Evolutionary conservation across 1,284 basidiomycete genomes (phyloP), one percentile per base, ranked within the genome.

Genomic region (Rhodotorula glutinis): DNA sequence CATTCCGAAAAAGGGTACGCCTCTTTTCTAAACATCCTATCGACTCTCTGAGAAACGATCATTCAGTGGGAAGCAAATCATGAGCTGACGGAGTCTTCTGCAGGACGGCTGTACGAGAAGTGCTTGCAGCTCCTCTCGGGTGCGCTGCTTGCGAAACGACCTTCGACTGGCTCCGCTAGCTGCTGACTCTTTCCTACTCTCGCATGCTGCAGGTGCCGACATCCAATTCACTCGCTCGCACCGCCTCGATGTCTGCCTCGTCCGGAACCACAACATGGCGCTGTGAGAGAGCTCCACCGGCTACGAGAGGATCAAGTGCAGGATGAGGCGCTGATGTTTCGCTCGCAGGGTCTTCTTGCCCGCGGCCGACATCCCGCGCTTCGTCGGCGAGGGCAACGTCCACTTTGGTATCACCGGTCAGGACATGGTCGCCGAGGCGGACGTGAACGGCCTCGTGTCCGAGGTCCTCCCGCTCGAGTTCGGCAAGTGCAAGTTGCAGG

Each of bases 381-480:
- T 98, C 80, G 96, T 99, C 46, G 96, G 92, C 40, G 92, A 97
- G 79, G 95, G 95, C 63, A 92, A 96, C 76, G 90, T 98, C 75
- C 90, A 95, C 77, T 82, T 80, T 47, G 92, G 92, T 10, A 93
- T 95, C 70, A 95, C 92, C 11, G 95, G 95, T 2, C 94, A 98
- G 80, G 95, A 99, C 80, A 92, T 98, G 76, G 92, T 98, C 72
- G 86, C 93, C 64, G 95, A 98, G 80, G 85, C 92, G 1, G 83
- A 86, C 67, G 91, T 91, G 86, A 82, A 89, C 70, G 78, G 83
- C 23, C 84, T 87, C 63, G 87, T 98, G 67, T 86, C 86, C 3
- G 91, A 98, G 77, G 83, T 88, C 49, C 84, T 96, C 19, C 87
- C 86, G 7, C 87, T 98, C 58, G 91, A 88, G 0, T 98, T 98